Base-by-base conservation (phyloP, 176 grass and related monocot genomes). In the Poa annua region DNA sequence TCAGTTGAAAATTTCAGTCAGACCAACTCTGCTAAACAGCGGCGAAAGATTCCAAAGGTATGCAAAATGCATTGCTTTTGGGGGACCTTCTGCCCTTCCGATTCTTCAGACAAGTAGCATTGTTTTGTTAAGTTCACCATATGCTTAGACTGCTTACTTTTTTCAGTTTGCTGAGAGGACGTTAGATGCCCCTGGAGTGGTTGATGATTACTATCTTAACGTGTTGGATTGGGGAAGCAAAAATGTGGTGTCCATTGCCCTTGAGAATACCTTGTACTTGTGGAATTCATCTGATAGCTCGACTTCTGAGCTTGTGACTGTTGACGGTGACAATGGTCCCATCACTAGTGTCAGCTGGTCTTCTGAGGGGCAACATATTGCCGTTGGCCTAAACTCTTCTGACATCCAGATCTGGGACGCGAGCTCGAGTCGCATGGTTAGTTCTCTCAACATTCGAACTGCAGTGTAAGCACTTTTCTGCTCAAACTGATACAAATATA, bases 201-300 rank as follows among this genome's bases (percentile, higher is more conserved):
- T 80, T 17, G 91, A 93, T 74, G 82, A 93, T 76, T 93, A 83
- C 82, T 90, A 93, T 67, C 72, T 94, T 34, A 94, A 90, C 21
- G 52, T 94, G 24, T 53, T 94, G 1, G 88, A 94, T 52, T 90
- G 88, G 88, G 88, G 91, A 75, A 88, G 82, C 60, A 83, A 56
- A 45, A 90, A 94, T 65, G 74, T 90, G 3, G 47, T 93, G 51
- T 87, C 88, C 26, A 85, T 90, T 60, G 91, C 91, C 20, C 85
- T 93, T 44, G 78, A 47, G 32, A 84, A 86, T 64, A 90, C 88
- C 50, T 76, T 94, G 45, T 90, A 94, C 82, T 61, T 90, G 57
- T 94, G 88, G 91, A 53, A 94, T 72, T 69, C 85, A 70, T 53
- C 81, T 51, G 64, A 80, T 56, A 48, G 75, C 3, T 90, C 91